Evolutionary conservation across 75 land plant genomes (phyloP).

Genomic region (Picea sitchensis): DNA sequence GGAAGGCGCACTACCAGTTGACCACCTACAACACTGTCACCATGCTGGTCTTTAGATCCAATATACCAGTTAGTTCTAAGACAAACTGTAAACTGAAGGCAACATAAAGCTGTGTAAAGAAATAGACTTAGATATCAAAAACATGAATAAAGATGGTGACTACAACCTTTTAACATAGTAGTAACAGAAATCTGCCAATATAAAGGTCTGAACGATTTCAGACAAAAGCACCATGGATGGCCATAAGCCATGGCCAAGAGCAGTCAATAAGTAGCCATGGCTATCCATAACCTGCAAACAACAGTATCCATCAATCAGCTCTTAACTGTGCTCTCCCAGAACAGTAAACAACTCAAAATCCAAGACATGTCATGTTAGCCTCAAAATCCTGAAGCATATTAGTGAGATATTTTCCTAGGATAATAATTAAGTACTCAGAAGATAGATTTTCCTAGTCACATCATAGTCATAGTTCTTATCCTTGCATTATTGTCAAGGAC

Average conservation of each 20-base stretch:
- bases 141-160: not conserved
- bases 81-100: no score
- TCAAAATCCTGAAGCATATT: no score
- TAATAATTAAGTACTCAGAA: no score
- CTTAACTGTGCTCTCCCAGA: no score
- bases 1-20: slow-evolving; percentile 91
- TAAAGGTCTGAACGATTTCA: slow-evolving; percentile 88
- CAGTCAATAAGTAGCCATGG: slow-evolving; percentile 65
- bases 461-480: no score
- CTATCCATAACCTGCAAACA: slow-evolving; percentile 70
- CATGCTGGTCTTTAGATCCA: not conserved
- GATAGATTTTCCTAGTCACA: no score
- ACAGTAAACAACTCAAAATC: no score
- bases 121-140: not conserved
- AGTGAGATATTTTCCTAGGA: no score
- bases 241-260: slow-evolving; percentile 88
- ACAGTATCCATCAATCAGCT: no score
- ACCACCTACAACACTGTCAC: slow-evolving; percentile 74
- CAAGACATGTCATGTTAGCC: no score
- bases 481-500: no score
- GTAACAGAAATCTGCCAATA: slow-evolving; percentile 89
- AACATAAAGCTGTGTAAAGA: no score
- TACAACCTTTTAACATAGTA: slow-evolving; percentile 86
- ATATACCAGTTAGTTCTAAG: not conserved
- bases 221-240: slow-evolving; percentile 93